Evolutionary conservation across 1,284 basidiomycete species (phyloP).

Genomic region (Athelia sp.): DNA sequence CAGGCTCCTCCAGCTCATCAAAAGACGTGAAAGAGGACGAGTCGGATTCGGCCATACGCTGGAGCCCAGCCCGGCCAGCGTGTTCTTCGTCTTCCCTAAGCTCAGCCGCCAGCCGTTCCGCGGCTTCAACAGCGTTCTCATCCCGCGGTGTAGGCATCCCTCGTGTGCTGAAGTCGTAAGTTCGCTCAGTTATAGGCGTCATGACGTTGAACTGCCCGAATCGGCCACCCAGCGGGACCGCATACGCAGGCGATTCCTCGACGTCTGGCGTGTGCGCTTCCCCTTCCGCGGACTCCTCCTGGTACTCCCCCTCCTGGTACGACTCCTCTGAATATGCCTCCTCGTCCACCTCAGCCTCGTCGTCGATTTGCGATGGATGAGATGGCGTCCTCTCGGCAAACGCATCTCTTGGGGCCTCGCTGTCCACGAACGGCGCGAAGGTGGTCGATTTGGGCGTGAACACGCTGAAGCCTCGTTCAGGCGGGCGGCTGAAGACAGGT

Average conservation of each 20-base stretch:
- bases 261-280: conserved; percentile 12
- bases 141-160: conserved; percentile 27
- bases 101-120: conserved; percentile 52
- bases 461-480: conserved; percentile 36
- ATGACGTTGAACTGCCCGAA: conserved; percentile 81
- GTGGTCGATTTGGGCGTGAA: conserved; percentile 42
- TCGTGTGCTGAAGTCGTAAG: conserved; percentile 76
- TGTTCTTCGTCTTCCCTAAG: conserved; percentile 27
- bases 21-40: background rate
- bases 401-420: conserved; percentile 19
- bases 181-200: conserved; percentile 94
- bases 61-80: conserved; percentile 8
- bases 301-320: conserved; percentile 15
- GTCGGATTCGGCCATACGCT: background rate
- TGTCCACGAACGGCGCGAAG: conserved; percentile 45
- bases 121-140: conserved; percentile 40
- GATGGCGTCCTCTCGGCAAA: conserved; percentile 20
- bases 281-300: conserved; percentile 15
- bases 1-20: background rate
- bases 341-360: conserved; percentile 28
- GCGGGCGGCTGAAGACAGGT: conserved; percentile 63
- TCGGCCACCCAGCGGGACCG: conserved; percentile 62
- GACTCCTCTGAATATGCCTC: conserved; percentile 10
- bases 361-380: conserved; percentile 23
- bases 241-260: conserved; percentile 27